Base-by-base conservation (phyloP, 1,139 yeast genomes). In the Geotrichum phurueaensis region DNA sequence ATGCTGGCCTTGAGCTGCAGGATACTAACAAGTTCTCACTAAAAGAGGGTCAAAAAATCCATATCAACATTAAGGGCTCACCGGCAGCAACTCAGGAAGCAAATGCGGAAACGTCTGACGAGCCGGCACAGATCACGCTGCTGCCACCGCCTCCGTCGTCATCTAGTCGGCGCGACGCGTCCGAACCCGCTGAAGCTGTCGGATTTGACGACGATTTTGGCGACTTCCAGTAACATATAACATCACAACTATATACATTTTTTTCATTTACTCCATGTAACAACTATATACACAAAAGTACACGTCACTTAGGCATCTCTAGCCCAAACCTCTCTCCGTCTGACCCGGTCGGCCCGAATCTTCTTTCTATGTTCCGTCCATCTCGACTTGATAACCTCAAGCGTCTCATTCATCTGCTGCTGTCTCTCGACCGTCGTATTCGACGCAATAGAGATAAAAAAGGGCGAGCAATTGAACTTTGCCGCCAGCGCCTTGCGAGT, bases 401-500 rank as follows among this genome's bases (percentile, higher is more conserved):
- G 70, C 62, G 83, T 73, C 12, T 66, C 60, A 31, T 73, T 69
- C 85, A 83, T 82, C 63, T 80, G 81, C 27, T 63, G 64, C 33
- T 68, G 66, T 63, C 81, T 74, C 56, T 74, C 76, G 13, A 69
- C 67, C 45, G 78, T 70, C 2, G 81, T 77, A 60, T 73, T 70
- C 1, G 87, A 78, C 1, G 83, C 81, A 48, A 85, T 69, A 15
- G 84, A 80, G 56, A 86, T 78, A 63, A 85, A 84, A 61, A 78
- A 73, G 58, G 80, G 80, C 6, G 85, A 78, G 53, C 85, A 84
- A 23, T 76, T 76, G 70, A 82, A 92, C 72, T 86, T 80, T 63
- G 80, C 78, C 36, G 91, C 90, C 63, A 92, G 78, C 33, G 81
- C 83, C 62, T 82, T 80, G 66, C 91, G 81, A 20, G 94, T 84